A percentile compares a stretch with the other conserved stretches of the same genome.
Conservation (phyloP, 1,284 basidiomycete genomes). For the Trametes hirsuta region DNA sequence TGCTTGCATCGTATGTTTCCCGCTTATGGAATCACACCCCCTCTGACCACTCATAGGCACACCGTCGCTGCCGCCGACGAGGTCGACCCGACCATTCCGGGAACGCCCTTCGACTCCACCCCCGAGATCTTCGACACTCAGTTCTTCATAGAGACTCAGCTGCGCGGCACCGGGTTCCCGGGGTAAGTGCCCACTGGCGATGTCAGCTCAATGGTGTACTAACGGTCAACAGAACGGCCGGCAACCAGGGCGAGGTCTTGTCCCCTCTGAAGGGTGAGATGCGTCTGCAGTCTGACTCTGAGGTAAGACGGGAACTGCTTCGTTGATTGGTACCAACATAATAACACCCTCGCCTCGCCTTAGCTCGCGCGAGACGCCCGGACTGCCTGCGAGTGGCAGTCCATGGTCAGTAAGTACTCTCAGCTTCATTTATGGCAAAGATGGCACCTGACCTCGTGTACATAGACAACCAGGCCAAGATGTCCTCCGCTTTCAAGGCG, state of each 20-base stretch:
- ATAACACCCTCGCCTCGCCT: not conserved
- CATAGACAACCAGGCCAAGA: conserved; percentile 33
- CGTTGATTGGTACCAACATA: not conserved
- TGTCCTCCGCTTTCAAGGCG: conserved; percentile 32
- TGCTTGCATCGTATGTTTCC: conserved; percentile 36
- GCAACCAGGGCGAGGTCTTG: conserved; percentile 40
- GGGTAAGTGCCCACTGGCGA: conserved; percentile 8
- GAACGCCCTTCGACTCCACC: conserved; percentile 45
- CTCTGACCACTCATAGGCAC: conserved; percentile 30
- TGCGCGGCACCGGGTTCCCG: conserved; percentile 39
- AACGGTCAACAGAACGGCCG: conserved; percentile 30
- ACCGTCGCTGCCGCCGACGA: conserved; percentile 41
- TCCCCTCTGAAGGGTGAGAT: conserved; percentile 43
- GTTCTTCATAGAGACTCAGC: conserved; percentile 43
- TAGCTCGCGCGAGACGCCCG: conserved; percentile 31
- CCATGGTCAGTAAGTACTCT: conserved; percentile 34
- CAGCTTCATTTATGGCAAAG: not conserved
- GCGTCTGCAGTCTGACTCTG: conserved; percentile 45
- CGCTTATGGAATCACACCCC: not conserved
- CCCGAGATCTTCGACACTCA: conserved; percentile 43
- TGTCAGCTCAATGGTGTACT: not conserved
- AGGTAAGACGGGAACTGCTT: conserved; percentile 30
- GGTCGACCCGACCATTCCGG: conserved; percentile 27
- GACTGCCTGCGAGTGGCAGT: conserved; percentile 41
- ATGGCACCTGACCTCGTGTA: not conserved